Base-by-base conservation (phyloP, 306 rosid genomes). In the Luffa acutangula region DNA sequence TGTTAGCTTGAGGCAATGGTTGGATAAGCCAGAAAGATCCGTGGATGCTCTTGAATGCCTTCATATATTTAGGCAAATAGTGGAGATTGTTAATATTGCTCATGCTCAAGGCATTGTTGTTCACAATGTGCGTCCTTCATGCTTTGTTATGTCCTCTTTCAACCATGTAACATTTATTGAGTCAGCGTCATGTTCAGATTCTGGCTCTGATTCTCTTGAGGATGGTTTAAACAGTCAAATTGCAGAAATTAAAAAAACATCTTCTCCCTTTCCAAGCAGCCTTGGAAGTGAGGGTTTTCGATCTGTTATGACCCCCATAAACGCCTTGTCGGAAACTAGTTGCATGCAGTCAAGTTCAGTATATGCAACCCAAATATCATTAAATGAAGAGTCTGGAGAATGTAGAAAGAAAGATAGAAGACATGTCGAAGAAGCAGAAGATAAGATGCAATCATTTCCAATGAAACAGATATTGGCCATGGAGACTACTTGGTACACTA, bases 111-210 rank as follows among this genome's bases (percentile, higher is more conserved):
- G 99, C 70, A 90, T 95, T 83, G 97, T 90, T 83, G 93, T 93
- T 84, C 97, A 93, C 76, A 95, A 95, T 82, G 97, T 93, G 62
- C 86, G 94, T 85, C 99, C 99, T 77, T 95, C 99, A 1, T 95
- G 99, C 89, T 95, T 93, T 84, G 90, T 93, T 57, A 91, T 93
- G 97, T 93, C 99, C 6, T 91, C 97, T 76, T 91, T 95, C 87
- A 93, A 95, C 86, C 97, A 77, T 80, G 89, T 93, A 78, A 91
- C 97, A 31, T 95, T 95, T 85, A 93, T 95, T 58, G 97, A 92
- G 85, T 95, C 99, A 0, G 97, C 93, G 12, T 95, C 99, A 75
- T 91, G 96, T 84, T 93, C 99, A 3, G 97, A 92, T 86, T 89
- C 95, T n/a, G 89, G 98, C 46, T 91, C 97, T 2, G 97, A 95